Conservation (phyloP, 2,329 filamentous ascomycete species). For the Ascocoryne sarcoides region DNA sequence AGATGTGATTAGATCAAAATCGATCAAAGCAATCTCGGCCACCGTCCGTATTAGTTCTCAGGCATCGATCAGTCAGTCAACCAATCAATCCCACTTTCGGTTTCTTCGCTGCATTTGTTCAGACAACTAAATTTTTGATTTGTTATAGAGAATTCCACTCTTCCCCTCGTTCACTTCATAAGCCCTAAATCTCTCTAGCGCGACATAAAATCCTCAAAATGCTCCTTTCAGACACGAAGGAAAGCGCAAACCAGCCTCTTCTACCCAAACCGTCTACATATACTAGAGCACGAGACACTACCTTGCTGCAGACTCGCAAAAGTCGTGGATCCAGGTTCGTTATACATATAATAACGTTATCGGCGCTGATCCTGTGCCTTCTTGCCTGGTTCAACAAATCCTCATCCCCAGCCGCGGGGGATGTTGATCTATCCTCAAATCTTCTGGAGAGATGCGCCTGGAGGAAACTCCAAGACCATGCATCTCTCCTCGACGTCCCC, state of each 20-base stretch:
- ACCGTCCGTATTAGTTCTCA: too few relatives aligned
- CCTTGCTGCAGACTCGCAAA: neutral
- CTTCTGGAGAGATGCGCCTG: constrained; percentile 12
- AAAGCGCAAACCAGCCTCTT: neutral
- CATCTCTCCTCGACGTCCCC: constrained; percentile 16
- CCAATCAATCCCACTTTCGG: too few relatives aligned
- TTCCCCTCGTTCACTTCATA: neutral
- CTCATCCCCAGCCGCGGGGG: too few relatives aligned
- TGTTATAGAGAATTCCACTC: neutral
- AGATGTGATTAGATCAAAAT: too few relatives aligned
- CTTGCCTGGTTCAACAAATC: neutral
- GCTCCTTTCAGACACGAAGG: neutral
- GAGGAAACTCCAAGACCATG: constrained; percentile 12
- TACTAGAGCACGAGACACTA: neutral
- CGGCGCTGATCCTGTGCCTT: neutral
- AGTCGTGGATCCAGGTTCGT: neutral
- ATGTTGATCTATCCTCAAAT: neutral
- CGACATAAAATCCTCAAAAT: neutral
- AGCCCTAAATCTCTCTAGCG: neutral
- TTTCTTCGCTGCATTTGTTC: too few relatives aligned
- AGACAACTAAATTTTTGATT: neutral
- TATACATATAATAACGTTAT: neutral
- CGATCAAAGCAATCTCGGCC: too few relatives aligned
- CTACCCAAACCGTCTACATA: neutral
- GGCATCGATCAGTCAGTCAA: too few relatives aligned